These are phyloP conservation scores for Dissophora ornata DNA, from an alignment of 192 early-diverging fungal species.

Conservation along the genomic window DNA sequence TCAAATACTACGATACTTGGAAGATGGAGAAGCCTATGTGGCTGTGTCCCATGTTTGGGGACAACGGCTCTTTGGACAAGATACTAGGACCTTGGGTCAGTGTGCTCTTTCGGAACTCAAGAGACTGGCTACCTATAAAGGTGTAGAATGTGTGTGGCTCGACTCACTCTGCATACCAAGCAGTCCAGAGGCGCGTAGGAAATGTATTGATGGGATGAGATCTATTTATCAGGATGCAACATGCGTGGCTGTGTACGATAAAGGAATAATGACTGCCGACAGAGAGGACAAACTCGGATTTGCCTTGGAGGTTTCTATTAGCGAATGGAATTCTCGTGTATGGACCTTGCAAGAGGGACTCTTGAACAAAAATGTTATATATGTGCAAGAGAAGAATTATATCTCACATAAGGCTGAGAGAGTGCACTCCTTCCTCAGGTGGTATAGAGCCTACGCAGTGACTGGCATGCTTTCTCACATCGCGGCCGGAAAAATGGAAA, in stretches of 20 bases:
- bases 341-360: constrained; percentile 9
- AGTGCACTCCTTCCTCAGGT: background rate
- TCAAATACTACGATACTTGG: background rate
- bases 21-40: background rate
- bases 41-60: constrained; percentile 15
- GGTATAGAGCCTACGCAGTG: background rate
- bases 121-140: background rate
- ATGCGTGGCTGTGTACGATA: constrained; percentile 11
- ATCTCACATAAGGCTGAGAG: background rate
- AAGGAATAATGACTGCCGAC: constrained; percentile 7
- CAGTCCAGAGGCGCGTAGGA: background rate
- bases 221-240: constrained; percentile 9
- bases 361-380: constrained; percentile 1
- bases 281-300: background rate
- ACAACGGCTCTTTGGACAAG: constrained; percentile 9
- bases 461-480: background rate
- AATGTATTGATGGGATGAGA: constrained; percentile 6
- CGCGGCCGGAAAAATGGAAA: background rate
- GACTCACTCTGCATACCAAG: constrained; percentile 12
- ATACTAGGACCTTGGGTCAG: constrained; percentile 13
- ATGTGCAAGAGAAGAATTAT: background rate
- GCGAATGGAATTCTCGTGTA: constrained; percentile 16
- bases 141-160: constrained; percentile 5
- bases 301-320: constrained; percentile 5
- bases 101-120: constrained; percentile 9